phyloP scores from a whole-genome alignment of 352 stramenopile species.

The Pythium brassicae region DNA sequence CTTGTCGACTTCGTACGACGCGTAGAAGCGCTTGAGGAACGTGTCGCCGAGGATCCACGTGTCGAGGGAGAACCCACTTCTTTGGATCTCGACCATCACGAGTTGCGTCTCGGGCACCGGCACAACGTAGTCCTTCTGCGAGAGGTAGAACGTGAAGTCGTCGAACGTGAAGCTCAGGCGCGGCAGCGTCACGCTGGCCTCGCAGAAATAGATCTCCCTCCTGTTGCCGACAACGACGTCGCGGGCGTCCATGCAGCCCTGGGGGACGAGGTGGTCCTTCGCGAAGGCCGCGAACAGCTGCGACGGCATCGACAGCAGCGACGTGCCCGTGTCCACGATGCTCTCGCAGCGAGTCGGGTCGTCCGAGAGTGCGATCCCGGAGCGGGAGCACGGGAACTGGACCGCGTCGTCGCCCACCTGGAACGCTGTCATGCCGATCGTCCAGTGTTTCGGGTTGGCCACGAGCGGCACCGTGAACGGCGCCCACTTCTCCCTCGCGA shows the following conservation, averaged over 20 bases:
- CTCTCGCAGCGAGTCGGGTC: slow-evolving; percentile 20
- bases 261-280: slow-evolving; percentile 29
- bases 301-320: slow-evolving; percentile 48
- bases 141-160: slow-evolving; percentile 52
- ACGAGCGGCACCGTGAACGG: slow-evolving; percentile 35
- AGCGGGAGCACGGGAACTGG: slow-evolving; percentile 37
- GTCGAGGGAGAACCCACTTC: slow-evolving; percentile 26
- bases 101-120: slow-evolving; percentile 20
- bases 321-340: slow-evolving; percentile 70
- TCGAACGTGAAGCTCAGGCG: slow-evolving; percentile 47
- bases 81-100: slow-evolving; percentile 36
- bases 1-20: slow-evolving; percentile 58
- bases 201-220: slow-evolving; percentile 53
- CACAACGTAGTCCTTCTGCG: slow-evolving; percentile 51
- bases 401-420: slow-evolving; percentile 33
- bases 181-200: slow-evolving; percentile 38
- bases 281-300: slow-evolving; percentile 22
- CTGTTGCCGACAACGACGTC: background rate
- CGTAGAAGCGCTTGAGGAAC: slow-evolving; percentile 75
- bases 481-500: slow-evolving; percentile 35
- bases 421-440: slow-evolving; percentile 56
- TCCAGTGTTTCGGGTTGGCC: slow-evolving; percentile 52
- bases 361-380: background rate
- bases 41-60: slow-evolving; percentile 71
- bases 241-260: slow-evolving; percentile 23